Evolutionary conservation across 169 alveolate genomes (phyloP), one percentile per base, ranked within the genome.

Genomic region (Cryptosporidium meleagridis): DNA sequence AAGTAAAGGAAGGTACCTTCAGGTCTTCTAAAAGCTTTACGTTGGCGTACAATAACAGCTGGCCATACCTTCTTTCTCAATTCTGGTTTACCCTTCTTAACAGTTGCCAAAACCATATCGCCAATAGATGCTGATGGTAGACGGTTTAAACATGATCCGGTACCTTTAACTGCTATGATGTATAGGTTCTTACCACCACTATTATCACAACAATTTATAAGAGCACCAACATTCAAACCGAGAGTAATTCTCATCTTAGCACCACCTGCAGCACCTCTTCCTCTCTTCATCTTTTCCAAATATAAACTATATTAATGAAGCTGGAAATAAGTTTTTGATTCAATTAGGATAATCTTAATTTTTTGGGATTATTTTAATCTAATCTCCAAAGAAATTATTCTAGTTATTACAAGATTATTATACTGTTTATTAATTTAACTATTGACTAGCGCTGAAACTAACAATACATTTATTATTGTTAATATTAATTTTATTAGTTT

Each of bases 51-150:
- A 92, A 98, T 96, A 87, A 98, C 99, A 31, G 99, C 99, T 84
- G 97, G 96, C 94, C 96, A 95, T 69, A 98, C 99, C 95, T 98
- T 98, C 98, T 98, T 98, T 92, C 99, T 96, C 75, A 98, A 97
- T 91, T 98, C 99, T 84, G 99, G 99, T 94, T 97, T 97, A 35
- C 99, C 99, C 95, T 98, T 98, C 95, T 98, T 98, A 92, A 97
- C 99, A 21, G 99, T 95, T 58, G 98, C 97, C 69, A 98, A 92
- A 72, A 98, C 99, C 98, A 98, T 95, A 92, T 98, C 99, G n/a
- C 99, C 99, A 35, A 98, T 97, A n/a, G 99, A 97, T 85, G 99
- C 99, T 61, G 98, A 94, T 31, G 99, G 99, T 73, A 98, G 95
- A 92, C 99, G 95, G 94, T 97, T 98, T 65, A 98, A 95, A 73